Evolutionary conservation across 139 green algal species (phyloP), one percentile per base, ranked within the genome.

Genomic region (Haematococcus sp.): DNA sequence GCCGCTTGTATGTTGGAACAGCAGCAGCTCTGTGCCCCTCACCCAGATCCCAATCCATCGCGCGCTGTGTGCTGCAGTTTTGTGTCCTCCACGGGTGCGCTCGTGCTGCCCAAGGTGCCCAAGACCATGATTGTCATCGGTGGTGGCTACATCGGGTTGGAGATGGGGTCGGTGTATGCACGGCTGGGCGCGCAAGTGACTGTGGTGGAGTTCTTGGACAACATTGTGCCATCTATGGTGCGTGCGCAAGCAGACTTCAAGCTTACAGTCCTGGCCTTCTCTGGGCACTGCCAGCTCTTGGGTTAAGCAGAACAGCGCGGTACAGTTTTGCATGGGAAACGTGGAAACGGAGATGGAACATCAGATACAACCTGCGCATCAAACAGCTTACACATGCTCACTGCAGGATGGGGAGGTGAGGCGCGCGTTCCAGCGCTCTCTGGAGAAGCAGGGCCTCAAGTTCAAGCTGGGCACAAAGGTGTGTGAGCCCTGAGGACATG

Each of bases 371-470:
- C n/a, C n/a, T n/a, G n/a, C n/a, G n/a, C n/a, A n/a, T n/a, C n/a
- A n/a, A n/a, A n/a, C n/a, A n/a, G n/a, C n/a, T n/a, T n/a, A n/a
- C n/a, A n/a, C n/a, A n/a, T n/a, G n/a, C n/a, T n/a, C n/a, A n/a
- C 22, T 33, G 4, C 76, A 95, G 91, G 93, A 97, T 54, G 60
- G 67, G 16, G 94, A 99, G 77, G 72, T 98, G 13, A 89, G 95
- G 4, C 88, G 84, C 22, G 60, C 70, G 1, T 98, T 99, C 83
- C 86, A 98, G 83, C 88, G 96, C 34, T 79, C 85, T 0, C 87
- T 99, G 46, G 78, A 92, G 58, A 99, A 99, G 91, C 95, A 99
- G 81, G 95, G 95, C 27, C 85, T 99, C 58, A 97, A 98, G 78
- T 98, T 99, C 87, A 98, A 94, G 89, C 87, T 98, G 56, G 75